A percentile compares a stretch with the other conserved stretches of the same genome.
phyloP scores from a whole-genome alignment of 2,329 filamentous ascomycete species.

The Meredithiella fracta region DNA sequence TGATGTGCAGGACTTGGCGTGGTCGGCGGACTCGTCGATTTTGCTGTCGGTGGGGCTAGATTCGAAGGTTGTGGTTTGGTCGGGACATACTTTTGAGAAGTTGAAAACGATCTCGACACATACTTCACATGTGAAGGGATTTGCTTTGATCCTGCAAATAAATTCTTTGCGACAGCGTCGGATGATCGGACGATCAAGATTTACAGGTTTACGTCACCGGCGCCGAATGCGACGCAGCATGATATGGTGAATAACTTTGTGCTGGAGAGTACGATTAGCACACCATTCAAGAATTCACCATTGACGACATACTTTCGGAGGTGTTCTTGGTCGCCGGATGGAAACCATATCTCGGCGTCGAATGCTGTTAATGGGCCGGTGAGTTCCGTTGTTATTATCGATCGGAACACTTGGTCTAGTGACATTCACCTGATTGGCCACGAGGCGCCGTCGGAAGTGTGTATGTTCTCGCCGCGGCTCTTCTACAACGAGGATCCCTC shows the following conservation, averaged over 20 bases:
- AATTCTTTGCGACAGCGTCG: constrained; percentile 96
- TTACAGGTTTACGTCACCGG: constrained; percentile 81
- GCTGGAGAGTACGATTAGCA: constrained; percentile 76
- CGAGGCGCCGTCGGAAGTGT: constrained; percentile 92
- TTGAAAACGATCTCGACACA: constrained; percentile 85
- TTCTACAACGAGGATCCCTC: constrained; percentile 59
- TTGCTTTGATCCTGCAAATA: constrained; percentile 95
- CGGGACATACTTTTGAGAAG: constrained; percentile 93
- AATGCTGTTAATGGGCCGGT: constrained; percentile 97
- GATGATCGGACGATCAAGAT: constrained; percentile 95
- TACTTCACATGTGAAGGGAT: constrained; percentile 98
- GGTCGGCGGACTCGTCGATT: constrained; percentile 91
- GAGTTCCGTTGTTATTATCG: constrained; percentile 90
- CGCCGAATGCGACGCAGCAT: constrained; percentile 79
- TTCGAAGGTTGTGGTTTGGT: constrained; percentile 97
- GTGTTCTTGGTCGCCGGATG: constrained; percentile 95
- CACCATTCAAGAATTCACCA: constrained; percentile 79
- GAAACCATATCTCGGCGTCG: constrained; percentile 88
- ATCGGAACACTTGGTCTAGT: constrained; percentile 80
- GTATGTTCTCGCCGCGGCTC: constrained; percentile 84
- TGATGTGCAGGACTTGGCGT: constrained; percentile 93
- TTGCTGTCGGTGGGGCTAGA: constrained; percentile 91
- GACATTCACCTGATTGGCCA: constrained; percentile 97
- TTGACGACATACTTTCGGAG: constrained; percentile 92
- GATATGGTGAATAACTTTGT: constrained; percentile 96